Evolutionary conservation across 2,329 filamentous ascomycete species (phyloP).

Genomic region (Ceratocystis variospora): DNA sequence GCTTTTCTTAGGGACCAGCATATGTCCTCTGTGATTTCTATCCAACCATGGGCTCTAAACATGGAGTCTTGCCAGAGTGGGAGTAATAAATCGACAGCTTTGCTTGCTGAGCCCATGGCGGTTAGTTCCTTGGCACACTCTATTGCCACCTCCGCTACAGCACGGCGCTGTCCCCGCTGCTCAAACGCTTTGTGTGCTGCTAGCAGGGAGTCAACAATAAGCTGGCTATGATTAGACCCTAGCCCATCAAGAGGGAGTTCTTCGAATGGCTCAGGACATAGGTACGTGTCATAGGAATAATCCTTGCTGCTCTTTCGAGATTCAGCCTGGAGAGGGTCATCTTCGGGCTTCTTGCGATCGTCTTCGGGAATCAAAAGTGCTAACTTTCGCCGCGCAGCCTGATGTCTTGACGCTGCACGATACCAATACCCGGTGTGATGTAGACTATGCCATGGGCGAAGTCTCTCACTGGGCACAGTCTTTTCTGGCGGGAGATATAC

Average conservation of each 20-base stretch:
- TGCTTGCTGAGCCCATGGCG: constrained; percentile 37
- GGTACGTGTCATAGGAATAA: constrained; percentile 50
- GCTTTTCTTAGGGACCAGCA: constrained; percentile 47
- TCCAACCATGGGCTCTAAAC: constrained; percentile 47
- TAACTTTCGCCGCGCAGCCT: constrained; percentile 38
- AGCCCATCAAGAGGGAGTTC: constrained; percentile 36
- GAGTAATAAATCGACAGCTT: constrained; percentile 39
- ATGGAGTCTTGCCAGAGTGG: constrained; percentile 44
- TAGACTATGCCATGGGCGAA: constrained; percentile 49
- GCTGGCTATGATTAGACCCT: constrained; percentile 41
- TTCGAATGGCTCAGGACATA: constrained; percentile 49
- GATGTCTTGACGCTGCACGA: constrained; percentile 44
- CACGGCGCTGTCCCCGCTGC: constrained; percentile 38
- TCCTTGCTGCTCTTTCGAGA: constrained; percentile 32
- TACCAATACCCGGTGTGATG: constrained; percentile 58
- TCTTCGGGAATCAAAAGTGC: constrained; percentile 46
- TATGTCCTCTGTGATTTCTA: constrained; percentile 44
- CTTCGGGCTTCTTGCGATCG: constrained; percentile 38
- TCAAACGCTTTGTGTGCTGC: constrained; percentile 42
- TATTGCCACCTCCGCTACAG: constrained; percentile 42
- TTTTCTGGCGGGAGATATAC: constrained; percentile 47
- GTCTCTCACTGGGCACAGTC: constrained; percentile 40
- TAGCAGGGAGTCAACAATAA: constrained; percentile 41
- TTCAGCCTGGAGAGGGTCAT: constrained; percentile 32
- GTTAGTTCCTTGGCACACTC: constrained; percentile 45